A percentile compares a stretch with the other conserved stretches of the same genome.
These are phyloP conservation scores for Phytopythium boreale DNA, from an alignment of 352 stramenopile genomes.

Conservation along the genomic window DNA sequence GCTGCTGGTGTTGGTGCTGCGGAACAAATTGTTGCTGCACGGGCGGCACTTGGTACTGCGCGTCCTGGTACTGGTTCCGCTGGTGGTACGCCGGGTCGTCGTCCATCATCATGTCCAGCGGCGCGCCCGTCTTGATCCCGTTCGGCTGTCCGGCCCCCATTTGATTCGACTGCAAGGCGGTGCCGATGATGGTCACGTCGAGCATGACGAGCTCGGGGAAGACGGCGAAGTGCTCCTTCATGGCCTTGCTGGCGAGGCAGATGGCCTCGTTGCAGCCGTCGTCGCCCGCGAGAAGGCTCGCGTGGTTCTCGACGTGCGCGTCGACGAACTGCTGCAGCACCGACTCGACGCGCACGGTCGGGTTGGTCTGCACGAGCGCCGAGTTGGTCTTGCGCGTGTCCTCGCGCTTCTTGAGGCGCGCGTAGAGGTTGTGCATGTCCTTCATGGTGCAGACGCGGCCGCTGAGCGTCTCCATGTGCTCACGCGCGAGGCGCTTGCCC, in stretches of 20 bases:
- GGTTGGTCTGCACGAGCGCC: slow-evolving; percentile 19
- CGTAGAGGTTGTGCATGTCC: slow-evolving; percentile 77
- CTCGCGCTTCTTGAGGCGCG: slow-evolving; percentile 59
- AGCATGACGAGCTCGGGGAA: slow-evolving; percentile 60
- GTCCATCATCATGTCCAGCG: not conserved
- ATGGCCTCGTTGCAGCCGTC: slow-evolving; percentile 74
- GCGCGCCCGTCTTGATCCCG: not conserved
- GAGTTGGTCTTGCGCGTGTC: slow-evolving; percentile 45
- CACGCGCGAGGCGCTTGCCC: slow-evolving; percentile 56
- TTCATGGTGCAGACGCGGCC: slow-evolving; percentile 78
- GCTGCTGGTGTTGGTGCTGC: slow-evolving; percentile 29
- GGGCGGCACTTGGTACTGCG: not conserved
- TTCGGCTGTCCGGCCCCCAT: not conserved
- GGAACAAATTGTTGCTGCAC: not conserved
- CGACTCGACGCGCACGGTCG: slow-evolving; percentile 36
- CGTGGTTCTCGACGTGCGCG: slow-evolving; percentile 68
- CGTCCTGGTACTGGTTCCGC: not conserved
- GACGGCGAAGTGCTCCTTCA: slow-evolving; percentile 70
- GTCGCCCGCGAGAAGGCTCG: slow-evolving; percentile 65
- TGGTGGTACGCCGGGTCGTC: not conserved
- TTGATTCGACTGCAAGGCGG: not conserved
- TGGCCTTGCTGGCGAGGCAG: slow-evolving; percentile 64
- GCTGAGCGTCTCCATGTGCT: slow-evolving; percentile 63
- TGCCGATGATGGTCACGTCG: slow-evolving; percentile 38
- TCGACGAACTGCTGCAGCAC: slow-evolving; percentile 71